Base-by-base conservation (phyloP, 768 basidiomycete genomes). In the Strobilomyces echinocephalus region DNA sequence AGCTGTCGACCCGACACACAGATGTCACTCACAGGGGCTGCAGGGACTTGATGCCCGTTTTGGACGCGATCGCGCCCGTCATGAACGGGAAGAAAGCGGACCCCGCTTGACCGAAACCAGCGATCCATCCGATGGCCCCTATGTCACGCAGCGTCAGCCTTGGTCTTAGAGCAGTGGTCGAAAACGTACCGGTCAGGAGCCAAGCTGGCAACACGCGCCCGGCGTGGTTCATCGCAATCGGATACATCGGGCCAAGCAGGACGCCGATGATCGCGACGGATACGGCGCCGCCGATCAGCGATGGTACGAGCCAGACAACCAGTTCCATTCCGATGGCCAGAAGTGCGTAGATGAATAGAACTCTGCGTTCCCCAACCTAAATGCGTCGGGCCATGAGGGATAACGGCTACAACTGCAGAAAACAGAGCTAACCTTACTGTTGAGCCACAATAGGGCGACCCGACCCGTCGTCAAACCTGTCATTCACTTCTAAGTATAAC, bases 71-170 rank as follows among this genome's bases (percentile, higher is more conserved):
- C 2, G 82, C 77, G 21, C 88, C 87, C 1, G 85, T 85, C 55
- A 88, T 76, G 60, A 91, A 88, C 0, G 89, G 88, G 5, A 90
- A 62, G 8, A 86, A 56, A 0, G 88, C 88, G 39, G 82, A 82
- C 16, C 88, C 88, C 3, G 85, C 81, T 62, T 85, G 83, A 0
- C 88, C 87, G 31, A 82, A 77, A 5, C 80, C 81, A 7, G 82
- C 81, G 30, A 85, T 82, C 83, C 83, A 85, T 9, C 84, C 84
- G 34, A 86, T 82, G 11, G 82, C 76, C 21, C 77, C 80, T 42
- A 76, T 30, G 30, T 8, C 1, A 9, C 44, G 20, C 9, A 31
- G 7, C 8, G 36, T 55, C 36, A 58, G 38, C 30, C 16, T 14
- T 33, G 14, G 15, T 5, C 43, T 9, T 21, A 16, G 2, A 21